Evolutionary conservation across 2,329 filamentous ascomycete genomes (phyloP).

Genomic region (Aspergillus tanneri): DNA sequence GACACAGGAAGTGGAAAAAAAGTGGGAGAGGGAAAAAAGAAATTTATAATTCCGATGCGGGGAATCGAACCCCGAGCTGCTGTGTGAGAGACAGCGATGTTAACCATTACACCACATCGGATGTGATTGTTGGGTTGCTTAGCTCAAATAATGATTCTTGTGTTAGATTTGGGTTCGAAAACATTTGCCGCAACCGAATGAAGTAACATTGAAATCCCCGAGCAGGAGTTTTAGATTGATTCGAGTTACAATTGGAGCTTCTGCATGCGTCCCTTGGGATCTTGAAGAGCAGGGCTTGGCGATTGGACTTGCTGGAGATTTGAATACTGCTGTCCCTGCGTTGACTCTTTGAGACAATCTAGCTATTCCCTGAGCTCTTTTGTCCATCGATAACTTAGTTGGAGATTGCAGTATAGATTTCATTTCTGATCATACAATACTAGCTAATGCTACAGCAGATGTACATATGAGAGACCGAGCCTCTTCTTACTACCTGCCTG

Average conservation of each 20-base stretch:
- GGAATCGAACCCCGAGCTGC: not conserved
- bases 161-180: constrained; percentile 24
- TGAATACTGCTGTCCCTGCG: constrained; percentile 9
- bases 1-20: not conserved
- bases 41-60: not conserved
- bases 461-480: no score
- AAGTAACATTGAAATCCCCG: constrained; percentile 16
- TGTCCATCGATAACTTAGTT: no score
- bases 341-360: constrained; percentile 1
- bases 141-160: constrained; percentile 17
- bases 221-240: constrained; percentile 15
- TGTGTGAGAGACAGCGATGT: not conserved
- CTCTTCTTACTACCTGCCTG: no score
- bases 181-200: constrained; percentile 26
- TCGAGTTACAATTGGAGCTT: constrained; percentile 20
- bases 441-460: no score
- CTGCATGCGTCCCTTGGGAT: constrained; percentile 22
- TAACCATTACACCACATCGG: not conserved
- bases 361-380: no score
- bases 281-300: constrained; percentile 18
- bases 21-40: not conserved
- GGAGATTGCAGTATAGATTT: no score
- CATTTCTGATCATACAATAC: no score
- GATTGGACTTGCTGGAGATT: constrained; percentile 16
- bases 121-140: not conserved